A percentile compares a stretch with the other conserved stretches of the same genome.
phyloP scores from a whole-genome alignment of 75 land plant genomes.

The Larix kaempferi region DNA sequence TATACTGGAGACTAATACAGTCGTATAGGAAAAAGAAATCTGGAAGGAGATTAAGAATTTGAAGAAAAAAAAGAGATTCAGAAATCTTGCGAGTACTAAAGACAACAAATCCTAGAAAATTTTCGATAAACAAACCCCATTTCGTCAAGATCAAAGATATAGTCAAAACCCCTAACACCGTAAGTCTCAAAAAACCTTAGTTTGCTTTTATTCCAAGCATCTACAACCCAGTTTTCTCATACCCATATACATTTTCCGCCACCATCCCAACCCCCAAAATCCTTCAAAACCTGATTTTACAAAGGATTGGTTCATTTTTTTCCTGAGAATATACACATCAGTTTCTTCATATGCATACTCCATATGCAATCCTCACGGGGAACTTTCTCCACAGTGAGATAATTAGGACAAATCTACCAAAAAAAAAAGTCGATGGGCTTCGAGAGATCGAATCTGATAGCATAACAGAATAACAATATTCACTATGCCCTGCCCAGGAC shows the following conservation, averaged over 20 bases:
- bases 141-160: too few relatives aligned
- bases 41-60: too few relatives aligned
- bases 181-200: too few relatives aligned
- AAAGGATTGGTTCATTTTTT: constrained; percentile 17
- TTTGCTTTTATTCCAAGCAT: too few relatives aligned
- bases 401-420: constrained; percentile 51
- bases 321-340: constrained; percentile 77
- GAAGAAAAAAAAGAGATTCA: too few relatives aligned
- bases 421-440: constrained; percentile 83
- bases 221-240: too few relatives aligned
- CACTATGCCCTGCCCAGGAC: constrained; percentile 49
- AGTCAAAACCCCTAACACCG: too few relatives aligned
- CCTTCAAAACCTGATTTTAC: neutral
- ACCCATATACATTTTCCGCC: neutral
- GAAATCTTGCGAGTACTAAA: too few relatives aligned
- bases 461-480: constrained; percentile 72
- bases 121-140: too few relatives aligned
- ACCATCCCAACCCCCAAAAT: neutral
- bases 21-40: too few relatives aligned
- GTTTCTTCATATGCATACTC: constrained; percentile 85
- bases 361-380: constrained; percentile 68
- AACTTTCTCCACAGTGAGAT: constrained; percentile 60
- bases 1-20: too few relatives aligned
- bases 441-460: constrained; percentile 87
- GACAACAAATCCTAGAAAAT: too few relatives aligned